phyloP scores from a whole-genome alignment of 257 asterid species.

The Lantana camara region DNA sequence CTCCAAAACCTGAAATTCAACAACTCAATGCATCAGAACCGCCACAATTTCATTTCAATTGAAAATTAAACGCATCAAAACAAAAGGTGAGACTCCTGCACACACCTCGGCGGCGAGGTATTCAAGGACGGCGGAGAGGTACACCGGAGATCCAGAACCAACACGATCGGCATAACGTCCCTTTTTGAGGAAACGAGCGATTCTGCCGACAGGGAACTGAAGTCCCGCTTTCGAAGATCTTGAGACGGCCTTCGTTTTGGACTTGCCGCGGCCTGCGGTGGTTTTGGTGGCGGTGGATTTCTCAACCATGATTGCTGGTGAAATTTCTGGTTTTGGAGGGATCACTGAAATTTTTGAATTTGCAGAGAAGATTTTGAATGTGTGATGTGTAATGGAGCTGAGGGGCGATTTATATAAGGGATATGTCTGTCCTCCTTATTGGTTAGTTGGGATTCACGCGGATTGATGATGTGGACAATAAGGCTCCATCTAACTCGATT shows the following conservation, averaged over 20 bases:
- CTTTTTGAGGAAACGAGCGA: slow-evolving; percentile 58
- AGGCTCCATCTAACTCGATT: not conserved
- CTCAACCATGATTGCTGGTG: slow-evolving; percentile 27
- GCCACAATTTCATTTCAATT: not conserved
- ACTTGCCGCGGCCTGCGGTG: slow-evolving; percentile 48
- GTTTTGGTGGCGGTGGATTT: slow-evolving; percentile 30
- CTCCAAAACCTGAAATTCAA: slow-evolving; percentile 48
- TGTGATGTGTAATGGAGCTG: accelerated
- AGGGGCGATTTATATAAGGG: slow-evolving; percentile 7
- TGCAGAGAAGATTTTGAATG: not conserved
- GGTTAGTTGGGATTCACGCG: slow-evolving; percentile 17
- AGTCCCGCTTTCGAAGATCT: slow-evolving; percentile 66
- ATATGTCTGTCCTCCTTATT: slow-evolving; percentile 18
- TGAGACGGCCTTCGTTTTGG: slow-evolving; percentile 44
- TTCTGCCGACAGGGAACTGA: slow-evolving; percentile 63
- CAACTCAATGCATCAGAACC: not conserved
- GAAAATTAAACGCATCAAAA: not conserved
- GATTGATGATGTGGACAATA: slow-evolving; percentile 33
- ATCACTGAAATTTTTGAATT: not conserved
- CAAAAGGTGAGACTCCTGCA: too few species aligned
- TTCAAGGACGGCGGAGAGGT: slow-evolving; percentile 64
- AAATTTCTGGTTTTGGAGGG: not conserved
- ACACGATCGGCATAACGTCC: slow-evolving; percentile 69
- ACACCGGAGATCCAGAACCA: slow-evolving; percentile 65
- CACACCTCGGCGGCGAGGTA: slow-evolving; percentile 69